Base-by-base conservation (phyloP, 2,329 filamentous ascomycete species). In the Ophiostoma piceae region DNA sequence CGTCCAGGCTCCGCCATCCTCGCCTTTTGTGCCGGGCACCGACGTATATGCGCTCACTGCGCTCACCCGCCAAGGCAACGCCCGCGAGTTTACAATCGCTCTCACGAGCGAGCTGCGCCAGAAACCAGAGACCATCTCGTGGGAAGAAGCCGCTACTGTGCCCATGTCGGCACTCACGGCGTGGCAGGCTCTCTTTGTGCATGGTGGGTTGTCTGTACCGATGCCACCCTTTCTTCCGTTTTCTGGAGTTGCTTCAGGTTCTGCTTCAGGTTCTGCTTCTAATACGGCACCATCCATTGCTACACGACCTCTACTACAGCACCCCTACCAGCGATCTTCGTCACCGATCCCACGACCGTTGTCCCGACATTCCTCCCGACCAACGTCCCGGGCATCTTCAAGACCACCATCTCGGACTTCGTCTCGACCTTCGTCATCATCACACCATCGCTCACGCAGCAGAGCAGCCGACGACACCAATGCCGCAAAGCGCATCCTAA, bases 61-160 rank as follows among this genome's bases (percentile, higher is more conserved):
- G 11, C 43, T 16, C 16, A 47, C 43, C 16, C 43, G 43, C 43
- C 43, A 47, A 7, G 43, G 43, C 16, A 47, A 47, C 19, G 43
- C 43, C 16, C 43, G 43, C 43, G 43, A 47, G 43, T n/a, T 47
- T 47, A 47, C 43, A 6, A 47, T 47, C 19, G 43, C 43, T 16
- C 43, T 47, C 43, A 47, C 43, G 5, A 47, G 43, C 19, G 43
- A 47, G 43, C 14, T 47, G 43, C 43, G 16, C 43, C 43, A 47
- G 43, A 47, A 47, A 47, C 43, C 43, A 8, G 43, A 47, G 43
- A 19, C 43, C 54, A 69, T 76, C 47, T 68, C 68, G 1, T 76
- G 74, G 75, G 75, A 74, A n/a, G 71, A 75, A 65, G 73, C 73
- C 8, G 75, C 75, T 14, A 70, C 74, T 0, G 72, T 75, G 29